These are phyloP conservation scores for Tulasnella sp. DNA, from an alignment of 768 basidiomycete genomes.

Conservation along the genomic window DNA sequence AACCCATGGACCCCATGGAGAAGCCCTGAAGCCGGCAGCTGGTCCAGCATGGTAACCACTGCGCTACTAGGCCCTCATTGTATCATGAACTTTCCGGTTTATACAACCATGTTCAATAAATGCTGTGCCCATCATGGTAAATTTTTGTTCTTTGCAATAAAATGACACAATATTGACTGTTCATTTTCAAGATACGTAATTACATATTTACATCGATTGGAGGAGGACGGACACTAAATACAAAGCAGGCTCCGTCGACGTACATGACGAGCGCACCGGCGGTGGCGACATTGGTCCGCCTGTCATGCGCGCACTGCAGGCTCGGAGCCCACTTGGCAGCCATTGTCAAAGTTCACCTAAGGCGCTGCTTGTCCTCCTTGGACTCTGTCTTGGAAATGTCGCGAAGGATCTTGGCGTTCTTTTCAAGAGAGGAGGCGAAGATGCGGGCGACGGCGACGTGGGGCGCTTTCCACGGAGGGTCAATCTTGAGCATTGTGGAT, in stretches of 20 bases:
- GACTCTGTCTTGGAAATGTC: conserved; percentile 24
- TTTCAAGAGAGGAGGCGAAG: conserved; percentile 40
- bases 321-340: conserved; percentile 64
- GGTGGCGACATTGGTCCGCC: conserved; percentile 50
- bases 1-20: too few species aligned
- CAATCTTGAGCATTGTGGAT: conserved; percentile 17
- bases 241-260: conserved; percentile 25
- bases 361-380: conserved; percentile 14
- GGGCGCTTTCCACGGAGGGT: conserved; percentile 46
- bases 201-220: too few species aligned
- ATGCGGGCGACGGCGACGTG: conserved; percentile 52
- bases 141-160: too few species aligned
- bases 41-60: too few species aligned
- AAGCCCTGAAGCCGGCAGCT: too few species aligned
- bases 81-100: too few species aligned
- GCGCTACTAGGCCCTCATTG: too few species aligned
- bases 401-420: conserved; percentile 36
- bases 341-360: conserved; percentile 23
- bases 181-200: too few species aligned
- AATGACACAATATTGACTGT: too few species aligned
- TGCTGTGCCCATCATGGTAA: too few species aligned
- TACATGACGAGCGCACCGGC: conserved; percentile 48
- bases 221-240: too few species aligned
- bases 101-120: too few species aligned
- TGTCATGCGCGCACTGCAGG: conserved; percentile 46